Conservation (phyloP, 1,139 yeast species). For the Scheffersomyces parashehatae region DNA sequence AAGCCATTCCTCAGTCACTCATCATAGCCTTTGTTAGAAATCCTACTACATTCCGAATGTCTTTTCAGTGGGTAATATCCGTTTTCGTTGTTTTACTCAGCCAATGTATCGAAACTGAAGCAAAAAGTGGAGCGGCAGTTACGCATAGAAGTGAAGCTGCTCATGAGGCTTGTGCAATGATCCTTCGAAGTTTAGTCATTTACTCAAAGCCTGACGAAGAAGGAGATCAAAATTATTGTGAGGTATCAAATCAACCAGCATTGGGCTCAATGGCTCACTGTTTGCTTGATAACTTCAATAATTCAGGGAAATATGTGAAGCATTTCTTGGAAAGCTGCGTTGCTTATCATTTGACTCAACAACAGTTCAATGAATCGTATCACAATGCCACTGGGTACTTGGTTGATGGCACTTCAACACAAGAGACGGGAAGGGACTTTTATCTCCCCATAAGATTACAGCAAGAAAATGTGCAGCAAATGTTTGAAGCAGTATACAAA, state of each 20-base stretch:
- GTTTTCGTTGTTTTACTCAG: no score
- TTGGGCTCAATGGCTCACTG: slow-evolving; percentile 6
- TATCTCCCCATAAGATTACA: slow-evolving; percentile 9
- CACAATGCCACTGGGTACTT: slow-evolving; percentile 3
- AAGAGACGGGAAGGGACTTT: neutral
- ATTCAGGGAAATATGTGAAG: neutral
- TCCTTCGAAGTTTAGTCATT: no score
- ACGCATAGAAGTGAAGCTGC: no score
- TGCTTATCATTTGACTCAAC: neutral
- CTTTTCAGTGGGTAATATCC: no score
- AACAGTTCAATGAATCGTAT: slow-evolving; percentile 1
- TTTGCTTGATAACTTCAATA: slow-evolving; percentile 1
- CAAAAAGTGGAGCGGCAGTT: no score
- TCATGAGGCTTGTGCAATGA: no score
- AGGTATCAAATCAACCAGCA: slow-evolving; percentile 3
- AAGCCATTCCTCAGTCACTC: no score
- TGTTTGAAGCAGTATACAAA: neutral
- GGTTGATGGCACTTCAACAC: neutral
- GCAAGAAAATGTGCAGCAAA: neutral
- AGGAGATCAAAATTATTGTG: neutral
- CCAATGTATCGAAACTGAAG: no score
- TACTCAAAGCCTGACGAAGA: no score
- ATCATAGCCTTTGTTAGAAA: no score
- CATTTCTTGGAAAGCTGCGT: slow-evolving; percentile 4
- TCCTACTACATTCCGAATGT: no score